Evolutionary conservation across 371 early-diverging fungal species (phyloP).

Genomic region (Circinella minor): DNA sequence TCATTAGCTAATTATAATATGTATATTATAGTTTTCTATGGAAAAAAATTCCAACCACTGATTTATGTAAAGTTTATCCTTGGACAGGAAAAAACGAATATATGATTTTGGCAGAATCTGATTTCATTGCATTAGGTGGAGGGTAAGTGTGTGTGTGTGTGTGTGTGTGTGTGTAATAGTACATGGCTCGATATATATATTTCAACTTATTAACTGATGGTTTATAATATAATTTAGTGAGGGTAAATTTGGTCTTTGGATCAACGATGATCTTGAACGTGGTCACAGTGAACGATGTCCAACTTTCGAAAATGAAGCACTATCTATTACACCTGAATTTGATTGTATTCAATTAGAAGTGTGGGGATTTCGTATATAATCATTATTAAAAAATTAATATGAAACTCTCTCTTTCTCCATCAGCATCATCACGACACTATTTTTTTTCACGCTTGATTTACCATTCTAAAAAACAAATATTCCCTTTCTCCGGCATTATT

Average conservation of each 20-base stretch:
- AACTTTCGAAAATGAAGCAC: slow-evolving; percentile 87
- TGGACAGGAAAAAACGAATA: slow-evolving; percentile 93
- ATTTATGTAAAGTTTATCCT: slow-evolving; percentile 58
- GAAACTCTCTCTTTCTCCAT: neutral
- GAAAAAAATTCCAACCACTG: slow-evolving; percentile 50
- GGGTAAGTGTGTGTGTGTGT: slow-evolving; percentile 57
- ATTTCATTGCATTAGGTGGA: slow-evolving; percentile 91
- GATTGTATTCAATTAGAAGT: slow-evolving; percentile 45
- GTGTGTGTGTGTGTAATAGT: no score
- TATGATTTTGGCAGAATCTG: slow-evolving; percentile 80
- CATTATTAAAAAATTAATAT: no score
- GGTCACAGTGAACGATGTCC: slow-evolving; percentile 84
- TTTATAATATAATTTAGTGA: slow-evolving; percentile 46
- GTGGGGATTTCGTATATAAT: slow-evolving; percentile 38
- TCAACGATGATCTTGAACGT: slow-evolving; percentile 83
- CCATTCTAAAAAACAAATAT: no score
- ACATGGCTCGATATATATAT: slow-evolving; percentile 6
- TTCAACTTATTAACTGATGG: neutral
- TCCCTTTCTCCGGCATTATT: no score
- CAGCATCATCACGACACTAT: no score
- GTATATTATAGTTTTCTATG: slow-evolving; percentile 71
- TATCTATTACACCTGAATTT: slow-evolving; percentile 47
- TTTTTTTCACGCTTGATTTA: no score
- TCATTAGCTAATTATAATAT: no score
- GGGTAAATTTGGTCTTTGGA: slow-evolving; percentile 90